Evolutionary conservation across 176 grass and related monocot genomes (phyloP).

Genomic region (Tillandsia leiboldiana): DNA sequence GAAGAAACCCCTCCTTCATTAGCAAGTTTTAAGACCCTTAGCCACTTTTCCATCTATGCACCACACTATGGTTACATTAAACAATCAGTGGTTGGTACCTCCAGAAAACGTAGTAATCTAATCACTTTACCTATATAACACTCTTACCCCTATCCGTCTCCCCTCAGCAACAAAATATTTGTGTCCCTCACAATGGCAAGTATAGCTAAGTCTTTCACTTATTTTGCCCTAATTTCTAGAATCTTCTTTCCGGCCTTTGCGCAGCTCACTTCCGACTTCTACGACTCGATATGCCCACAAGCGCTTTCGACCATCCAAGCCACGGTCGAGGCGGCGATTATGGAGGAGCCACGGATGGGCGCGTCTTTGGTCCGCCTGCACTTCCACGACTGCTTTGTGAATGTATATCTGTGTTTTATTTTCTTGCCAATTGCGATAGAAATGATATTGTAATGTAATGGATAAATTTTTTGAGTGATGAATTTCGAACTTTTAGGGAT

Average conservation of each 20-base stretch:
- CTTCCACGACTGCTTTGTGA: conserved; percentile 86
- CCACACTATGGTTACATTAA: conserved; percentile 7
- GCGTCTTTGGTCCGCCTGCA: conserved; percentile 59
- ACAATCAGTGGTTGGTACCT: conserved; percentile 16
- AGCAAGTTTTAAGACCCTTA: neutral
- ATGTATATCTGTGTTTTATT: conserved; percentile 20
- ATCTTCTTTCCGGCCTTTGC: neutral
- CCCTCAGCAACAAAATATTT: conserved; percentile 3
- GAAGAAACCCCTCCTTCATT: neutral
- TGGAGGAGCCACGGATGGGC: conserved; percentile 55
- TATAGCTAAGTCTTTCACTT: neutral
- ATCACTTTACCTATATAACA: conserved; percentile 11
- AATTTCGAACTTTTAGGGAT: conserved; percentile 38
- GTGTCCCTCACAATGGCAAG: neutral
- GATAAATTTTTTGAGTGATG: neutral
- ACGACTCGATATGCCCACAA: conserved; percentile 47
- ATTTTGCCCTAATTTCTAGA: neutral
- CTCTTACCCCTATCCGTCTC: neutral
- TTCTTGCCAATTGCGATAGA: neutral
- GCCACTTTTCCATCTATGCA: neutral
- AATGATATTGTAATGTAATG: neutral
- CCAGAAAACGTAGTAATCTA: neutral
- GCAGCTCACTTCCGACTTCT: conserved; percentile 45
- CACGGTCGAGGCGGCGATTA: conserved; percentile 40
- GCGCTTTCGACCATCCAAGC: conserved; percentile 50